Conservation (phyloP, 257 asterid genomes). For the Thymus quinquecostatus region DNA sequence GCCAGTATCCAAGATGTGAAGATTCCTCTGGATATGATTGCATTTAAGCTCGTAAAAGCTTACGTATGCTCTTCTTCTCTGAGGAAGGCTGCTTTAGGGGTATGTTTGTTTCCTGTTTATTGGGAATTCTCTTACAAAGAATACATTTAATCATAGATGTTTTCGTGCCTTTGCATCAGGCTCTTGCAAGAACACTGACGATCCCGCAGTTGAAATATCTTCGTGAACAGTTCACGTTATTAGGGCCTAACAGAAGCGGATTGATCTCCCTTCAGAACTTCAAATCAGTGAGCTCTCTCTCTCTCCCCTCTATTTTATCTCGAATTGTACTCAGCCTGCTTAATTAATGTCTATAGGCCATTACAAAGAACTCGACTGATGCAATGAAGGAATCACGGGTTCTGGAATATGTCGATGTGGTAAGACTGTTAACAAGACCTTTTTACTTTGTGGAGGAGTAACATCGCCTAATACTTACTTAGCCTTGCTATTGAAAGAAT, state of each 20-base stretch:
- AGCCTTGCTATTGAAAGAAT: background rate
- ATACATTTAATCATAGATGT: background rate
- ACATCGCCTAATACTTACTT: background rate
- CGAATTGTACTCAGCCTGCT: background rate
- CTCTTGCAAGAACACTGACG: constrained; percentile 77
- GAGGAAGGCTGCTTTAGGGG: constrained; percentile 86
- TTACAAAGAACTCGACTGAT: constrained; percentile 66
- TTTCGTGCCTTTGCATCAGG: constrained; percentile 44
- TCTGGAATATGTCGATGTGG: constrained; percentile 73
- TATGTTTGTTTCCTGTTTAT: constrained; percentile 37
- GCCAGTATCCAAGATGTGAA: constrained; percentile 67
- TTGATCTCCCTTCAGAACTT: constrained; percentile 64
- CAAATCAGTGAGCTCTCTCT: constrained; percentile 50
- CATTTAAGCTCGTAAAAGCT: constrained; percentile 79
- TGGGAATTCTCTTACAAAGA: background rate
- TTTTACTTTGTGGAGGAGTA: background rate
- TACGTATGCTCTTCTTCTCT: constrained; percentile 81
- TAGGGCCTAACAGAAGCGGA: constrained; percentile 85
- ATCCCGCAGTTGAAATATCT: constrained; percentile 77
- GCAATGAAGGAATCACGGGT: constrained; percentile 95
- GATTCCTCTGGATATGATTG: constrained; percentile 84
- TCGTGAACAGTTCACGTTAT: constrained; percentile 70
- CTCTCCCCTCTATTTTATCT: constrained; percentile 11
- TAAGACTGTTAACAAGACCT: constrained; percentile 28
- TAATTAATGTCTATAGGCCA: constrained; percentile 50